Conservation (phyloP, 1,284 basidiomycete genomes). For the Cryptococcus amylolentus region DNA sequence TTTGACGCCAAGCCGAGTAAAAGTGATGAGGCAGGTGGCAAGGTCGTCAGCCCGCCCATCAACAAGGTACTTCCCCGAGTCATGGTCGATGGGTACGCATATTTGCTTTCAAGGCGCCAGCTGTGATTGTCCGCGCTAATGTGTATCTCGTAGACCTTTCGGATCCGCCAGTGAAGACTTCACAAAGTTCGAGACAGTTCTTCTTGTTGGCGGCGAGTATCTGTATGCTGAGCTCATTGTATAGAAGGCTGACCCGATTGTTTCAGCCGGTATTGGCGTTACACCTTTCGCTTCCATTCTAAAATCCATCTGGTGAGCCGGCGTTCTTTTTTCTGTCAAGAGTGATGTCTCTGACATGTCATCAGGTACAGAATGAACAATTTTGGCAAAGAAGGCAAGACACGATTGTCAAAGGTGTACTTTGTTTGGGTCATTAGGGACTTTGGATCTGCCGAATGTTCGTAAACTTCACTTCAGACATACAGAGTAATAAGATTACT, state of each 20-base stretch:
- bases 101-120: background rate
- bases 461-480: conserved; percentile 4
- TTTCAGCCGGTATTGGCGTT: conserved; percentile 73
- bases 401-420: conserved; percentile 46
- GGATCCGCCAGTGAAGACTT: conserved; percentile 81
- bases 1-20: conserved; percentile 56
- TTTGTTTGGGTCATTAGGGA: conserved; percentile 68
- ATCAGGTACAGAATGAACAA: conserved; percentile 74
- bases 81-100: conserved; percentile 68
- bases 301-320: conserved; percentile 73
- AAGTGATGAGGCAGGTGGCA: conserved; percentile 50
- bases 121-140: background rate
- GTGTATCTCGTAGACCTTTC: conserved; percentile 58
- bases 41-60: conserved; percentile 48
- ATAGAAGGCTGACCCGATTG: background rate
- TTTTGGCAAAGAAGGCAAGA: conserved; percentile 32
- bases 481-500: conserved; percentile 38
- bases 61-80: conserved; percentile 66
- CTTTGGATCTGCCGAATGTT: conserved; percentile 56
- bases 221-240: background rate
- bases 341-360: background rate
- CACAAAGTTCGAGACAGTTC: conserved; percentile 66
- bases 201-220: conserved; percentile 65
- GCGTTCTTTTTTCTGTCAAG: background rate
- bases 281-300: conserved; percentile 88